Evolutionary conservation across 1,139 yeast species (phyloP).

Genomic region (Spathaspora sp.): DNA sequence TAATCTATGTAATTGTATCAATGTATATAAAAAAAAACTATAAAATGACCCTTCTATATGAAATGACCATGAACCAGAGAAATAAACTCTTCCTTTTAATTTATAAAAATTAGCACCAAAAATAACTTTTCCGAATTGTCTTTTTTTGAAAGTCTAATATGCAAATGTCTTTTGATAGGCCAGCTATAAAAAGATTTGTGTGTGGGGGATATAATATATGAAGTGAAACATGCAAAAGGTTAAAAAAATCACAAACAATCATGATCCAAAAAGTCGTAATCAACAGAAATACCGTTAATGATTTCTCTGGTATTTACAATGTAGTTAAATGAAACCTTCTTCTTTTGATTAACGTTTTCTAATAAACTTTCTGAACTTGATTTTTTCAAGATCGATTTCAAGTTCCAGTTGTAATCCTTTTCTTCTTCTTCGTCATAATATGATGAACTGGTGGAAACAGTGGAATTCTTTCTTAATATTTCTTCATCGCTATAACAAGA

Average conservation of each 20-base stretch:
- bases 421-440: conserved; percentile 9
- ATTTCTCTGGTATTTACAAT: conserved; percentile 44
- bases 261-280: conserved; percentile 44
- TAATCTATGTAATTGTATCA: background rate
- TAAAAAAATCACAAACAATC: conserved; percentile 13
- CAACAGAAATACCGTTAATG: conserved; percentile 42
- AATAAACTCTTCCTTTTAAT: background rate
- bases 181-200: background rate
- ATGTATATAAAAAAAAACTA: background rate
- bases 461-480: conserved; percentile 9
- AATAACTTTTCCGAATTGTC: background rate
- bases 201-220: background rate
- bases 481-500: conserved; percentile 7
- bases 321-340: conserved; percentile 40
- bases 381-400: conserved; percentile 15
- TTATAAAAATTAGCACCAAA: background rate
- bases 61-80: background rate
- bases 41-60: background rate
- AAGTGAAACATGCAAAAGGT: background rate
- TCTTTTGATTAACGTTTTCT: conserved; percentile 13
- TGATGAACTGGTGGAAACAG: conserved; percentile 8
- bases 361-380: conserved; percentile 2
- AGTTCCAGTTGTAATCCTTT: conserved; percentile 13
- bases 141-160: background rate
- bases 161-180: background rate